Base-by-base conservation (phyloP, 345 rosid genomes). In the Populus ilicifolia region DNA sequence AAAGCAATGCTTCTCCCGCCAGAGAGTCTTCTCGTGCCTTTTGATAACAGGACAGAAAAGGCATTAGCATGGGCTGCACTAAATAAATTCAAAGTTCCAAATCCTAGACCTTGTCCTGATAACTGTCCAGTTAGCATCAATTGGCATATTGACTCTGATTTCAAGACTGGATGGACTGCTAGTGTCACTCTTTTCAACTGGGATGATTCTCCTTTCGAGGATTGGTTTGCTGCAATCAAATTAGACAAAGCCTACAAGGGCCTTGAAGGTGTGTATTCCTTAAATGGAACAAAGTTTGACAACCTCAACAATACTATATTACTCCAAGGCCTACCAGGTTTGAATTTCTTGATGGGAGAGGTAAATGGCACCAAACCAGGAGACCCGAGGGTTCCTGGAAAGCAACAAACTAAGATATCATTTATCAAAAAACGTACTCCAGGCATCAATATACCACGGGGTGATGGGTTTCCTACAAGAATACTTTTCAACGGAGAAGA, bases 91-190 rank as follows among this genome's bases (percentile, higher is more conserved):
- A 77, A 74, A 8, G 33, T 94, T n/a, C 95, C 94, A 0, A 82
- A 82, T 56, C 88, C 86, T 12, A 73, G 89, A 66, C 99, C 98
- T 1, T 96, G 99, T 65, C 94, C 98, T 0, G 97, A 94, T 75
- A 94, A 96, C 67, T 96, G 98, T n/a, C 95, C 94, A 5, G 98
- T 94, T 27, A 96, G 97, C 75, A 84, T 96, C 72, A 94, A 94
- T 69, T 96, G 99, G 98, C 97, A 94, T 77, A 8, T 96, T 2
- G 89, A 85, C 71, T 78, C 97, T 1, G 97, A 96, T 77, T 89
- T 88, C 78, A 80, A 27, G 75, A 73, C 77, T 14, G 97, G 98
- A 25, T 96, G 97, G 98, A 86, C 98, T 0, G 97, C 98, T 30
- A 81, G 97, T 43, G 35, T 92, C 78, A 94, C 98, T 0, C 79